These are phyloP conservation scores for Fusarium anguioides DNA, from an alignment of 2,329 filamentous ascomycete species.

Conservation along the genomic window DNA sequence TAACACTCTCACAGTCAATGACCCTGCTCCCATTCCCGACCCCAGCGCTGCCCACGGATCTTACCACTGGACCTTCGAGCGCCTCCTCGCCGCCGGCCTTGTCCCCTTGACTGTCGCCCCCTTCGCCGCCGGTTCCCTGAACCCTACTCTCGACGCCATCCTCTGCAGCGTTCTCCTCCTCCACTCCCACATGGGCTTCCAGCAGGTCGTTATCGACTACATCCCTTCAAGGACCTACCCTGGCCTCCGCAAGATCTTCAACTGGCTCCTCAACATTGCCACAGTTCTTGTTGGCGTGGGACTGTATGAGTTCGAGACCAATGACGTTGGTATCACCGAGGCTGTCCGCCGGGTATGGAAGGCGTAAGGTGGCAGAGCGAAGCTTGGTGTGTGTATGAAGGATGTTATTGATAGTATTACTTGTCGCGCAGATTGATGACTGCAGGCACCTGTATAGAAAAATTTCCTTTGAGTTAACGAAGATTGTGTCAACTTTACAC, in stretches of 20 bases:
- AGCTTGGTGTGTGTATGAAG: constrained; percentile 18
- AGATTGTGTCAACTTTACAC: constrained; percentile 30
- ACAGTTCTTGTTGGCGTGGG: constrained; percentile 87
- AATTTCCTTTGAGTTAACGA: constrained; percentile 37
- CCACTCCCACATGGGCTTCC: constrained; percentile 96
- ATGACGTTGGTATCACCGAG: constrained; percentile 94
- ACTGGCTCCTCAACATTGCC: constrained; percentile 81
- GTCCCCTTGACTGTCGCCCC: constrained; percentile 89
- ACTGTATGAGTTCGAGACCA: constrained; percentile 98
- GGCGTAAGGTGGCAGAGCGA: constrained; percentile 62
- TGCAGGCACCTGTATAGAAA: constrained; percentile 47
- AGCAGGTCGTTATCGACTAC: constrained; percentile 92
- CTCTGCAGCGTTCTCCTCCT: constrained; percentile 86
- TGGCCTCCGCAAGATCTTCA: constrained; percentile 71
- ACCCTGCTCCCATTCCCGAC: constrained; percentile 79
- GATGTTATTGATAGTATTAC: constrained; percentile 28
- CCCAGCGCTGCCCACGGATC: constrained; percentile 85
- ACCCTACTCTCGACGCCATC: constrained; percentile 87
- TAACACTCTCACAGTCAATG: constrained; percentile 73
- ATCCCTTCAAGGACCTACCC: constrained; percentile 79
- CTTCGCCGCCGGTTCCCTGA: constrained; percentile 90
- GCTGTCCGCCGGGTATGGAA: constrained; percentile 89
- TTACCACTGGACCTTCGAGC: constrained; percentile 99
- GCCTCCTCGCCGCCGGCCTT: constrained; percentile 80
- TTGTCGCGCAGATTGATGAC: constrained; percentile 40